Conservation (phyloP, 2,329 filamentous ascomycete species). For the Cytospora piceicola region DNA sequence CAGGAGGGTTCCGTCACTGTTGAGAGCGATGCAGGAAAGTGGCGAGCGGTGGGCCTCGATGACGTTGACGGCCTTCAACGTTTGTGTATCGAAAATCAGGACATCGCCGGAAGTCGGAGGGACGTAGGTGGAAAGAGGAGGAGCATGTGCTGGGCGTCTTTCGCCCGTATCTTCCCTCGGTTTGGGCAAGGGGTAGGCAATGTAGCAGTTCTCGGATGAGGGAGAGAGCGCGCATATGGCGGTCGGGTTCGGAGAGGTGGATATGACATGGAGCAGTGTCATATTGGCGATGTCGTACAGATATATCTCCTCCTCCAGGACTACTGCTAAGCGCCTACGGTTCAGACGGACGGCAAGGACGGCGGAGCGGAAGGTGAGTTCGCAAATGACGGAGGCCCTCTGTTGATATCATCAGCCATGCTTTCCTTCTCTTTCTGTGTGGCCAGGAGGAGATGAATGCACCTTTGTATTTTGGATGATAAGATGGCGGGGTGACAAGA, state of each 20-base stretch:
- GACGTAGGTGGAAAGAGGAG: conserved; percentile 77
- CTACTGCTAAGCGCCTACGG: conserved; percentile 88
- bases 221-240: conserved; percentile 92
- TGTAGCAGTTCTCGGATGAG: conserved; percentile 93
- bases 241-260: conserved; percentile 89
- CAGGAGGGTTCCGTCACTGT: conserved; percentile 87
- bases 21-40: conserved; percentile 86
- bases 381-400: conserved; percentile 86
- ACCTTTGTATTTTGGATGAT: conserved; percentile 99
- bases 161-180: conserved; percentile 63
- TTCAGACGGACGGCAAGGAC: conserved; percentile 94
- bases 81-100: conserved; percentile 86
- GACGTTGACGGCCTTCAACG: conserved; percentile 90
- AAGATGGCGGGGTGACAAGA: conserved; percentile 86
- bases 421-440: background rate
- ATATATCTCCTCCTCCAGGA: conserved; percentile 95
- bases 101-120: conserved; percentile 89
- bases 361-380: conserved; percentile 96
- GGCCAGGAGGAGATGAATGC: conserved; percentile 34
- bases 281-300: conserved; percentile 99
- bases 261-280: conserved; percentile 89
- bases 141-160: conserved; percentile 76
- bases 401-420: conserved; percentile 39
- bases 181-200: conserved; percentile 88
- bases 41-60: conserved; percentile 94